Conservation (phyloP, 495 filamentous ascomycete genomes). For the Neurospora tetraspora region DNA sequence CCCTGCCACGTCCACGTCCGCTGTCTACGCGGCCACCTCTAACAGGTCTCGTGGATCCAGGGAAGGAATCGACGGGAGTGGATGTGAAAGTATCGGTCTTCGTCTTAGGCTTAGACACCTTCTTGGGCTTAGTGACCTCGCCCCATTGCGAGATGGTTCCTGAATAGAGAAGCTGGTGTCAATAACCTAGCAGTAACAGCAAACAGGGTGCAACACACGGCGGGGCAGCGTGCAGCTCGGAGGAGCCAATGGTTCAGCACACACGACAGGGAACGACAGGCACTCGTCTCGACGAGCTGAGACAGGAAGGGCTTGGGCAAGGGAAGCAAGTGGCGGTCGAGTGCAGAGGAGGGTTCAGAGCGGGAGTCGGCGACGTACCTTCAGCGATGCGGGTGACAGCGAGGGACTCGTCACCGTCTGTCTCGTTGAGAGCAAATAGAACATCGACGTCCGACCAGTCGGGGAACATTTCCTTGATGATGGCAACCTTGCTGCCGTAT, state of each 20-base stretch:
- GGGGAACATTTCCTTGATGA: conserved; percentile 83
- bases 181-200: conserved; percentile 12
- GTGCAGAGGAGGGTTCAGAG: conserved; percentile 1
- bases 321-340: not conserved
- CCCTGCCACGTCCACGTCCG: conserved; percentile 60
- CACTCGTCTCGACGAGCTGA: not conserved
- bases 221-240: not conserved
- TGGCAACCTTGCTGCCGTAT: conserved; percentile 61
- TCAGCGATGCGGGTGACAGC: conserved; percentile 86
- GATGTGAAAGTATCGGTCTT: conserved; percentile 56
- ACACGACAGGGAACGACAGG: not conserved
- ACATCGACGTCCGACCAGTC: conserved; percentile 89
- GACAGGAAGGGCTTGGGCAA: not conserved
- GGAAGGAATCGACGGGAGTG: conserved; percentile 39
- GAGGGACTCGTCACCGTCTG: conserved; percentile 73
- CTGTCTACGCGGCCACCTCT: conserved; percentile 61
- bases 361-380: conserved; percentile 44
- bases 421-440: conserved; percentile 83
- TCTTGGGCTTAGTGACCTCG: conserved; percentile 87
- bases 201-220: not conserved
- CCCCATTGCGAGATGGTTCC: conserved; percentile 89
- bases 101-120: conserved; percentile 72
- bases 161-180: conserved; percentile 26
- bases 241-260: not conserved
- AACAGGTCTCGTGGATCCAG: conserved; percentile 25